Base-by-base conservation (phyloP, 2,329 filamentous ascomycete genomes). In the Allantophomopsis cytisporea region DNA sequence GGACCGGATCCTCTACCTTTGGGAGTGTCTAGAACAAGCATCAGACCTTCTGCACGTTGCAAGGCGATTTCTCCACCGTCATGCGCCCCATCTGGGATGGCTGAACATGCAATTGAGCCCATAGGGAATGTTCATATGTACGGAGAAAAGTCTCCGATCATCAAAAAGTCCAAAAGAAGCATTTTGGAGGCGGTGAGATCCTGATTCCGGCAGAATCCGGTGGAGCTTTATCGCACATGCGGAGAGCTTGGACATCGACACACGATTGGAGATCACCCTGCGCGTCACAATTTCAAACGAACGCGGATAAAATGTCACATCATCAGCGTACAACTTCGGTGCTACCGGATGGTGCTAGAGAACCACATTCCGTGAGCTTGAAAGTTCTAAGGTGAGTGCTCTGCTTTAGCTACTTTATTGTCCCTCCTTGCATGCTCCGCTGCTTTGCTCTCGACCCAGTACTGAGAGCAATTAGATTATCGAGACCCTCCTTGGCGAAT, bases 281-380 rank as follows among this genome's bases (percentile, higher is more conserved):
- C 23, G 8, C 23, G 23, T 28, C 23, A 28, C 23, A 8, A 28
- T 12, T 10, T 8, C 10, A 28, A 28, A 6, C 10, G 23, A 28
- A 12, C 23, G 8, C 11, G 23, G 23, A 28, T 4, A 43, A 31
- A 18, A 57, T 57, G 54, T 47, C 54, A 43, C 54, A 54, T 44
- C 23, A 28, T 12, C 50, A 54, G 49, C 51, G 55, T 39, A 46
- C 36, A 18, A 43, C 32, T 3, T 52, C 53, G 31, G 47, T 45
- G 31, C 21, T 33, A 11, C 15, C 36, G 4, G 54, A 56, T 41
- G 42, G 47, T 4, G 59, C 70, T 43, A 85, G 85, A 58, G 83
- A 88, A 60, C 81, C 83, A 31, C 83, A 88, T 60, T 76, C 79
- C 15, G 74, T 88, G 35, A 87, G 82, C 38, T 64, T 88, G 39